Evolutionary conservation across 768 basidiomycete genomes (phyloP), one percentile per base, ranked within the genome.

Genomic region (Xerocomellus chrysenteron): DNA sequence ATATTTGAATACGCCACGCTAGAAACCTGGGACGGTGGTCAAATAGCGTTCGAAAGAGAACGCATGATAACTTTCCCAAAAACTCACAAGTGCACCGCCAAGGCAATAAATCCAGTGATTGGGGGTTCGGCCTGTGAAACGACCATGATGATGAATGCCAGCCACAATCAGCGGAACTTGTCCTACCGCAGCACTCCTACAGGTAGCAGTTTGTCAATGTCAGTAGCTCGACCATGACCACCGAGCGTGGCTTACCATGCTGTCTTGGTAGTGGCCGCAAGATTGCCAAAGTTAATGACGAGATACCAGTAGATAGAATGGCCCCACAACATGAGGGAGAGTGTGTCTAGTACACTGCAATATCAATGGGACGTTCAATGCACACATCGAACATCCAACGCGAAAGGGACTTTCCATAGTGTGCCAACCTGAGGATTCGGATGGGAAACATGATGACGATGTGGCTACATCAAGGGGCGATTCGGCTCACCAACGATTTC

Each of bases 11-110:
- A 11, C 44, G 50, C 55, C 55, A 46, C 3, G 37, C 24, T 33
- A 56, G 32, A 46, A 51, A 56, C n/a, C 55, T 56, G 33, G 4
- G 13, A 41, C 14, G 6, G 13, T 26, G 17, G 21, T 56, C 50
- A 46, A n/a, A 16, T 10, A 37, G 11, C 3, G 8, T 32, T 32
- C 14, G 17, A 9, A 30, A 13, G 33, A 37, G 19, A 16, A 5
- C 10, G 17, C 4, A 3, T 16, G 26, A 28, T 0, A 28, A 16
- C 2, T 7, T 12, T 11, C 28, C 12, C 19, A 1, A 42, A 24
- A 36, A 11, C 50, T 52, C 46, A 57, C 56, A 46, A 21, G 21
- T 51, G 55, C 49, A 43, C 50, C 9, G 35, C 6, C 11, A 52
- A 36, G 10, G 56, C 50, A 14, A 57, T 41, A 8, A 28, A 9